Evolutionary conservation across 495 filamentous ascomycete species (phyloP), one percentile per base, ranked within the genome.

Genomic region (Talaromyces trachyspermus): DNA sequence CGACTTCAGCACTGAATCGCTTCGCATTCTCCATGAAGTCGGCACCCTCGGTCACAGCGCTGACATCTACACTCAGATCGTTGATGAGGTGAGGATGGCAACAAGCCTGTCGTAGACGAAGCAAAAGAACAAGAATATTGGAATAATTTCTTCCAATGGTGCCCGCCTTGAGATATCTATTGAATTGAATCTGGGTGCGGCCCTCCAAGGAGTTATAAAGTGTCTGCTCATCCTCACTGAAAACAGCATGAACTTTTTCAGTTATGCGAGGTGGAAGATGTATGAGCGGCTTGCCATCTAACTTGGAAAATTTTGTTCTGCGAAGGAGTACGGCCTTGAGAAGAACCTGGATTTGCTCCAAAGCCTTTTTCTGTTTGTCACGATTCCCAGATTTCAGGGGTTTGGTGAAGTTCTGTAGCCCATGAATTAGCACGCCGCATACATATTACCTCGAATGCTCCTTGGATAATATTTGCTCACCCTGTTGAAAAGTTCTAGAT

Each of bases 11-110:
- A 5, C 68, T 58, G 22, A 96, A 71, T 18, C 71, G 65, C 46
- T 76, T 76, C 0, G 90, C 89, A 17, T 92, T 72, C 7, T 71
- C 73, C 10, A 79, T 43, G 66, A 89, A 81, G 24, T 81, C 70
- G 5, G 89, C 78, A 5, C 78, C 70, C 1, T 81, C 76, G 2
- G 73, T 66, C 8, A 74, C 56, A 48, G 72, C 63, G 41, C 63
- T 66, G n/a, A 71, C 68, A 46, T 80, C 69, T 18, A 70, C 56
- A 24, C 79, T 81, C 51, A 85, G 81, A 48, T 91, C 89, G 9
- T 70, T 74, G 43, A 94, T 89, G n/a, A 98, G 69, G 59, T 94
- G 86, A 1, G 90, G 89, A 63, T 98, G 92, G 54, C 89, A 95
- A 57, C 87, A 92, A 24, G 86, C 48, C 27, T 49, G 48, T n/a